Evolutionary conservation across 2,329 filamentous ascomycete species (phyloP), one percentile per base, ranked within the genome.

Genomic region (Ophiosphaerella korrae): DNA sequence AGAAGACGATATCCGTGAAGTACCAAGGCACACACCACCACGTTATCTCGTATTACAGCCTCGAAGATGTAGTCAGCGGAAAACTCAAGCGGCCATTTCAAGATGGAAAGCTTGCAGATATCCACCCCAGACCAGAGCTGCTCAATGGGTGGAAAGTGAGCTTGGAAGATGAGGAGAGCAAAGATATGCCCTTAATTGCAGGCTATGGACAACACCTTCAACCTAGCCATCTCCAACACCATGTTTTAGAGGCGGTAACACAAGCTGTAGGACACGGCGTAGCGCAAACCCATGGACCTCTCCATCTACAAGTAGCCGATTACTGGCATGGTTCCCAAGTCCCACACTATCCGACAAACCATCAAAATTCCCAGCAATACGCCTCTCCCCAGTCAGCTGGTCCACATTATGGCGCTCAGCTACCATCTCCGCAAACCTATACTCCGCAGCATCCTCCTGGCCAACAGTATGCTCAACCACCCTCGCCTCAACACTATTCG

Each of bases 1-100:
- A 97, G 81, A 96, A 96, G 79, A 96, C 92, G 0, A 92, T 96
- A 74, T 93, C 88, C 62, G 84, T 96, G 34, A 85, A 83, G 2
- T 85, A 88, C 43, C 82, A 87, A 23, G 88, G 88, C 2, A 83
- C 92, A 2, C 86, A 85, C 2, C 92, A 96, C 66, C 92, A 96
- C 65, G 77, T 97, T 44, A 91, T 96, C 35, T 92, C 88, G 13
- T 97, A 97, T 71, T 96, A 96, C 77, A 90, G 79, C 37, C 81
- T 93, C 9, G 85, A 90, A 5, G 91, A 96, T 67, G 88, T 92
- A n/a, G 80, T 72, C 21, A 63, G 47, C 11, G 68, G 70, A 7
- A 69, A 68, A 38, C 62, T 74, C 14, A 66, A 68, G 45, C 65
- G 72, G n/a, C 72, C 72, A 4, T 66, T 55, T 40, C 60, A 72